Percentiles rank a stretch among this genome's conserved stretches.
Evolutionary conservation across 2,329 filamentous ascomycete species (phyloP).

Genomic region (Alternaria triticimaculans): DNA sequence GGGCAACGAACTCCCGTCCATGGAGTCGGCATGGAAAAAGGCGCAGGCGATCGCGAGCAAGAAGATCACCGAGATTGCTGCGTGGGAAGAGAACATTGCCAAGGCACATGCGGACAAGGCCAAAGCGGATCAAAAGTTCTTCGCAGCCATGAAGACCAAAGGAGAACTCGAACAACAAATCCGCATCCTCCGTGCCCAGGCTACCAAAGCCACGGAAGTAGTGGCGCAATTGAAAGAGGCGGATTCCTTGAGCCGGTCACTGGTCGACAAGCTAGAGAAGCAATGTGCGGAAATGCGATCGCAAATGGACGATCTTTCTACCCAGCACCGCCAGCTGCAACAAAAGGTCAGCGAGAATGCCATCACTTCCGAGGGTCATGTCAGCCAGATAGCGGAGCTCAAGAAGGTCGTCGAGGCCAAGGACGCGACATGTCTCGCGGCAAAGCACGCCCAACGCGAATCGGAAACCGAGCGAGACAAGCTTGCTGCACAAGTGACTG

Average conservation of each 20-base stretch:
- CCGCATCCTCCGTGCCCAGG: constrained; percentile 78
- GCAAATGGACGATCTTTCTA: constrained; percentile 71
- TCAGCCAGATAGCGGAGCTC: constrained; percentile 77
- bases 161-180: constrained; percentile 85
- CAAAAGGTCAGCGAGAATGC: constrained; percentile 72
- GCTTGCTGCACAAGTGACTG: constrained; percentile 76
- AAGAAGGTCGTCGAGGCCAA: constrained; percentile 76
- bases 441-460: constrained; percentile 66
- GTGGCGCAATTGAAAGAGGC: constrained; percentile 92
- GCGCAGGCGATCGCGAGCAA: constrained; percentile 83
- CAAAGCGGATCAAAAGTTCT: constrained; percentile 98
- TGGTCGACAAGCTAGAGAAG: constrained; percentile 88
- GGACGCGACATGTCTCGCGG: constrained; percentile 71
- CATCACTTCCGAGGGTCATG: constrained; percentile 73
- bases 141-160: constrained; percentile 92
- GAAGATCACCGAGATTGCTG: constrained; percentile 79
- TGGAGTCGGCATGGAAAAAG: constrained; percentile 91
- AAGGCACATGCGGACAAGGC: constrained; percentile 85
- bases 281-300: constrained; percentile 84
- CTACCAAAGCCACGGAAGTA: constrained; percentile 89
- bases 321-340: constrained; percentile 78
- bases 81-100: constrained; percentile 78
- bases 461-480: constrained; percentile 78
- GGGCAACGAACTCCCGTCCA: constrained; percentile 83
- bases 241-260: constrained; percentile 75